A percentile compares a stretch with the other conserved stretches of the same genome.
These are phyloP conservation scores for Sugiyamaella qingdaonensis DNA, from an alignment of 805 yeast species.

Conservation along the genomic window DNA sequence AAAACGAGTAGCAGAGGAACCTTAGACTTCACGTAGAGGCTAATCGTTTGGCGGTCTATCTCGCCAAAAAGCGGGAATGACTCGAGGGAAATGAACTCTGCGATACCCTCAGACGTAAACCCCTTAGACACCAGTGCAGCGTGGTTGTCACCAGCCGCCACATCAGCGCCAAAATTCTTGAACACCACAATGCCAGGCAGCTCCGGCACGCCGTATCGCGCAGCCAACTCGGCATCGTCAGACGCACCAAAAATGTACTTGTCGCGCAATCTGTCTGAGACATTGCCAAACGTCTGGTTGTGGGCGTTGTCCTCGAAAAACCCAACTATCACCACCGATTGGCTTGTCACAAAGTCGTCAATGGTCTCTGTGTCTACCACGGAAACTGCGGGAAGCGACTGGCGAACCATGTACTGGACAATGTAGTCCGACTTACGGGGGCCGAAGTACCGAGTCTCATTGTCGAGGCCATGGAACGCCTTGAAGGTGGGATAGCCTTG, in stretches of 20 bases:
- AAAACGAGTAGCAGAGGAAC: slow-evolving; percentile 86
- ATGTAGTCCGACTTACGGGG: slow-evolving; percentile 80
- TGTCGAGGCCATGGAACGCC: slow-evolving; percentile 50
- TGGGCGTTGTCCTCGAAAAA: slow-evolving; percentile 49
- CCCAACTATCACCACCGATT: slow-evolving; percentile 42
- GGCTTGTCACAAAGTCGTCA: slow-evolving; percentile 43
- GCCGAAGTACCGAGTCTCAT: slow-evolving; percentile 64
- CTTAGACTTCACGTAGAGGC: slow-evolving; percentile 63
- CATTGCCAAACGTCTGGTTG: slow-evolving; percentile 54
- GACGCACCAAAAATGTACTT: slow-evolving; percentile 55
- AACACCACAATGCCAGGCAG: slow-evolving; percentile 48
- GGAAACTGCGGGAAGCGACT: slow-evolving; percentile 71
- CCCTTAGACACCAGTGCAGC: slow-evolving; percentile 20
- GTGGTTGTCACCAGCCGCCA: slow-evolving; percentile 29
- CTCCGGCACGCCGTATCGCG: slow-evolving; percentile 35
- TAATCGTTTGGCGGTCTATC: slow-evolving; percentile 74
- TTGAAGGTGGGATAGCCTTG: slow-evolving; percentile 82
- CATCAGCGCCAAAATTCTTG: slow-evolving; percentile 34
- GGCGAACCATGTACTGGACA: slow-evolving; percentile 71
- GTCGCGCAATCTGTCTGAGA: slow-evolving; percentile 65
- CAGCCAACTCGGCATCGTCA: slow-evolving; percentile 38
- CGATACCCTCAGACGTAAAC: slow-evolving; percentile 38
- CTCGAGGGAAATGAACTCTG: slow-evolving; percentile 53
- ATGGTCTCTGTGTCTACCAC: slow-evolving; percentile 48
- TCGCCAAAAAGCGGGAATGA: slow-evolving; percentile 84